Evolutionary conservation across 768 basidiomycete species (phyloP).

Genomic region (Tylopilus balloui): DNA sequence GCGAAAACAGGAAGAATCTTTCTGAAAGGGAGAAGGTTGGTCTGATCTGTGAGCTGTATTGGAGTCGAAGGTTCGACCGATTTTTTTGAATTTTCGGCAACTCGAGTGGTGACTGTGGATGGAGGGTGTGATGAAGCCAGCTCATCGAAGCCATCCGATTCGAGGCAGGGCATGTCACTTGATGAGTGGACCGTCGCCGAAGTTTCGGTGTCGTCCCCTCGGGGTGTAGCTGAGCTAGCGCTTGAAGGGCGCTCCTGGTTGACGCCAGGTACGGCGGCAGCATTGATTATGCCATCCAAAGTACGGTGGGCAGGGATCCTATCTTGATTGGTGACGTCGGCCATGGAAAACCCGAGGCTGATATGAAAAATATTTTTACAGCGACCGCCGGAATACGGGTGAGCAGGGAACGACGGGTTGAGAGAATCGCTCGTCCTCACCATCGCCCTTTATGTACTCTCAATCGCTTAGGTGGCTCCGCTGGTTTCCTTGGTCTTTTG

Average conservation of each 20-base stretch:
- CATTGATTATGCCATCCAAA: not conserved
- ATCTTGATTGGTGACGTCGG: not conserved
- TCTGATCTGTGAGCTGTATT: slow-evolving; percentile 59
- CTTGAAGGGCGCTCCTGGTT: not conserved
- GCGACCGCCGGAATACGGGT: not conserved
- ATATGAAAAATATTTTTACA: slow-evolving; percentile 2
- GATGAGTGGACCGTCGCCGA: not conserved
- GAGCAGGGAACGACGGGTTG: not conserved
- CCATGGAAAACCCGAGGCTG: not conserved
- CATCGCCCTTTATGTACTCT: slow-evolving; percentile 12
- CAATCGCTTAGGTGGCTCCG: not conserved
- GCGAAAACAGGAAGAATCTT: slow-evolving; percentile 60
- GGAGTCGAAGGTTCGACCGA: not conserved
- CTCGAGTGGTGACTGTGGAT: slow-evolving; percentile 2
- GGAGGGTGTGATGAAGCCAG: slow-evolving; percentile 3
- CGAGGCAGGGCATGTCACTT: not conserved
- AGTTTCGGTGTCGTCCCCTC: not conserved
- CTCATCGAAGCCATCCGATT: not conserved
- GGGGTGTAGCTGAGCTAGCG: not conserved
- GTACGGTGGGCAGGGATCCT: not conserved
- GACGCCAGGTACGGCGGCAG: not conserved
- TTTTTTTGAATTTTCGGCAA: not conserved
- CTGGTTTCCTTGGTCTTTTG: not conserved
- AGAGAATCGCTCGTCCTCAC: not conserved
- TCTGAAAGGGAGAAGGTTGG: slow-evolving; percentile 64